A percentile compares a stretch with the other conserved stretches of the same genome.
These are phyloP conservation scores for Podaxis sp. DNA, from an alignment of 768 basidiomycete species.

Conservation along the genomic window DNA sequence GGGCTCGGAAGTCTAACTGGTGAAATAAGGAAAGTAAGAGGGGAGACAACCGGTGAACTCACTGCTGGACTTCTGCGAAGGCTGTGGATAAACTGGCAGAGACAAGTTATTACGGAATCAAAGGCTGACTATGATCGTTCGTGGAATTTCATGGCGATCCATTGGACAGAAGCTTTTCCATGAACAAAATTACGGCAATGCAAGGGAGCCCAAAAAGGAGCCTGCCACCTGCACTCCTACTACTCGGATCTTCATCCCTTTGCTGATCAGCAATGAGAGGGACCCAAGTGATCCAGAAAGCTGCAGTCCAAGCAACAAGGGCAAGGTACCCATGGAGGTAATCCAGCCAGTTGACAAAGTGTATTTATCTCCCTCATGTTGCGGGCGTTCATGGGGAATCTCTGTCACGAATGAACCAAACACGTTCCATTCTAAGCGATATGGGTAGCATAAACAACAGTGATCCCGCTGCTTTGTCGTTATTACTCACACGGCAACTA, in stretches of 20 bases:
- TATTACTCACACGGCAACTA: not conserved
- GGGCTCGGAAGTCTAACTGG: not conserved
- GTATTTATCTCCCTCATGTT: not conserved
- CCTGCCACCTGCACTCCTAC: slow-evolving; percentile 2
- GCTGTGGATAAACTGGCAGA: slow-evolving; percentile 3
- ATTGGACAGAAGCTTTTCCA: slow-evolving; percentile 3
- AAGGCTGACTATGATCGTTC: not conserved
- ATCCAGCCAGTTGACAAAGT: slow-evolving; percentile 2
- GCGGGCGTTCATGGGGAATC: not conserved
- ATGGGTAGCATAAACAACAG: not conserved
- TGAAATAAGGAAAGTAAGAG: not conserved
- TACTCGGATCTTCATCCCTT: not conserved
- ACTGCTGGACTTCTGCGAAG: slow-evolving; percentile 5
- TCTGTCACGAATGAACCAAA: not conserved
- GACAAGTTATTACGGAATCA: not conserved
- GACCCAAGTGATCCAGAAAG: slow-evolving; percentile 4
- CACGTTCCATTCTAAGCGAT: not conserved
- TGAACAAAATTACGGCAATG: not conserved
- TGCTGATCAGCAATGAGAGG: slow-evolving; percentile 2
- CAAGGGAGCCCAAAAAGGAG: not conserved
- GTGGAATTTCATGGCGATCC: slow-evolving; percentile 6
- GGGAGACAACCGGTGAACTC: not conserved
- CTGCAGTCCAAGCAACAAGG: slow-evolving; percentile 4
- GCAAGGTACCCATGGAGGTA: slow-evolving; percentile 6
- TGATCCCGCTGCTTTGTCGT: not conserved